Percentiles rank a stretch among this genome's conserved stretches.
Conservation (phyloP, 1,284 basidiomycete species). For the Ceratobasidium sp. region DNA sequence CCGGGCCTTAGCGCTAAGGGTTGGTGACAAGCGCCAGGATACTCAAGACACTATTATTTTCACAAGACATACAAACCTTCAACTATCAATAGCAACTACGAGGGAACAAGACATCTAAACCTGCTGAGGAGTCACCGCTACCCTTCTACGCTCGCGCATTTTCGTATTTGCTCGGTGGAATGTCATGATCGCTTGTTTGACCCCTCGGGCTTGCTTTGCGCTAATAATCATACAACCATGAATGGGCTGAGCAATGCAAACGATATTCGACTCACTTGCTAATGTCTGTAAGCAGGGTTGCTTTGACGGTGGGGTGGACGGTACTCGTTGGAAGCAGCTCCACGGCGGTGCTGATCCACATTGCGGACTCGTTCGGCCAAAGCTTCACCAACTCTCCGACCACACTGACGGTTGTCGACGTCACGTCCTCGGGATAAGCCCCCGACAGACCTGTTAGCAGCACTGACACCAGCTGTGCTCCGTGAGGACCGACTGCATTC, state of each 20-base stretch:
- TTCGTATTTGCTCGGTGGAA: conserved; percentile 46
- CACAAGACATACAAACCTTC: conserved; percentile 28
- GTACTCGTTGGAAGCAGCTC: conserved; percentile 71
- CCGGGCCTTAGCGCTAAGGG: conserved; percentile 21
- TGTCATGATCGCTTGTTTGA: conserved; percentile 70
- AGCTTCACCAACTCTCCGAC: conserved; percentile 71
- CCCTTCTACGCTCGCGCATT: conserved; percentile 44
- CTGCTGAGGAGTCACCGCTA: conserved; percentile 18
- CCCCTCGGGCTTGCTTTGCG: conserved; percentile 70
- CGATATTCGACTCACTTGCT: conserved; percentile 61
- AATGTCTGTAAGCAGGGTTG: conserved; percentile 75
- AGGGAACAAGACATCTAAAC: conserved; percentile 16
- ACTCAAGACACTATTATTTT: conserved; percentile 25
- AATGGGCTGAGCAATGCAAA: conserved; percentile 19
- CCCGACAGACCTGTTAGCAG: conserved; percentile 81
- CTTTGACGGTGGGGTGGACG: conserved; percentile 72
- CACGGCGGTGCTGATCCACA: conserved; percentile 75
- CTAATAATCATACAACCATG: conserved; percentile 59
- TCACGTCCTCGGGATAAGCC: conserved; percentile 87
- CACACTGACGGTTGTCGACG: conserved; percentile 76
- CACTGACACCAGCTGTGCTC: conserved; percentile 72
- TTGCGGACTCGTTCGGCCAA: conserved; percentile 71
- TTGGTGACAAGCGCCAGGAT: neutral
- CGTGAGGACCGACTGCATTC: conserved; percentile 73
- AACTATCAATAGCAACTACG: conserved; percentile 16